Percentiles rank a stretch among this genome's conserved stretches.
Conservation (phyloP, 208 protist genomes). For the Wallacemonas sp. region DNA sequence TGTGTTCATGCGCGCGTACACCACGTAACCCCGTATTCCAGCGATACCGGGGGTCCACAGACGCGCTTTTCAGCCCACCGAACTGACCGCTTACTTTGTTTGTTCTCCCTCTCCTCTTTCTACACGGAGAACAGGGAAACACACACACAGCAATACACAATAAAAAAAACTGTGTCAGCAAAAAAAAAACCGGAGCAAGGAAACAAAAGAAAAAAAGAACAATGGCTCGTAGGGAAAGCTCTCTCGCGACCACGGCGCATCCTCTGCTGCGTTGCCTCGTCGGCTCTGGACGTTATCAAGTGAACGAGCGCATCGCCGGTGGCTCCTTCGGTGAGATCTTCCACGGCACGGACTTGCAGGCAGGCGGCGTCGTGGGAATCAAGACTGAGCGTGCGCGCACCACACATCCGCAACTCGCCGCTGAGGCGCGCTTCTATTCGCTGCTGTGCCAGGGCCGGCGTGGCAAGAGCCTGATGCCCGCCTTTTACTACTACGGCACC, state of each 20-base stretch:
- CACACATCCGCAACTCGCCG: conserved; percentile 91
- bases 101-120: too few species aligned
- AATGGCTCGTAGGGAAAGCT: neutral
- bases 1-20: neutral
- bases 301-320: conserved; percentile 97
- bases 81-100: too few species aligned
- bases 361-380: conserved; percentile 86
- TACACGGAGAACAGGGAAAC: neutral
- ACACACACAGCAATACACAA: neutral
- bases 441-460: conserved; percentile 74
- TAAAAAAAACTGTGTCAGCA: neutral
- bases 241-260: conserved; percentile 7
- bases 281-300: conserved; percentile 87
- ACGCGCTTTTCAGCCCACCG: neutral
- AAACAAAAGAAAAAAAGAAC: neutral
- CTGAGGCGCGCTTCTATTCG: conserved; percentile 90
- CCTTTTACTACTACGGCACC: conserved; percentile 87
- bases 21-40: too few species aligned
- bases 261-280: conserved; percentile 1
- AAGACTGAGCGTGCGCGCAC: conserved; percentile 92
- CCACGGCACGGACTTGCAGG: conserved; percentile 89
- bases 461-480: conserved; percentile 84
- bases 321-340: conserved; percentile 95
- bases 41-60: too few species aligned
- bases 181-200: conserved; percentile 1